phyloP scores from a whole-genome alignment of 305 asterid species.

The Fraxinus greggii region DNA sequence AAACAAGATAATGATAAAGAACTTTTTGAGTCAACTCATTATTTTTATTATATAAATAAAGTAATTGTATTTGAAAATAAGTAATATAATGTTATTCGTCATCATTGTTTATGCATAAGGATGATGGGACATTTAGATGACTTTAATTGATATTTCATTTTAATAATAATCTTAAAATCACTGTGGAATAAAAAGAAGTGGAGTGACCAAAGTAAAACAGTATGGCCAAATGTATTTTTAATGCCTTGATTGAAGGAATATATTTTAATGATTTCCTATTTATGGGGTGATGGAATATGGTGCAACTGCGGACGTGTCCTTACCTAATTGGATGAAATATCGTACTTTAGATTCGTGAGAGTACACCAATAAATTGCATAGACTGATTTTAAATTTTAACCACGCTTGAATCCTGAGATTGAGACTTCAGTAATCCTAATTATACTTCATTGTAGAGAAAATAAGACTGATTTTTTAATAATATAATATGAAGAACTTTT shows the following conservation, averaged over 20 bases:
- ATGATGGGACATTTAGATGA: background rate
- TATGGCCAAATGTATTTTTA: background rate
- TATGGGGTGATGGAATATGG: background rate
- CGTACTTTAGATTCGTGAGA: background rate
- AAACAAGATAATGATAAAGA: background rate
- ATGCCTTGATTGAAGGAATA: constrained; percentile 12
- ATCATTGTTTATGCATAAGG: too few species aligned
- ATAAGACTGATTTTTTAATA: too few species aligned
- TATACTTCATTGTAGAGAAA: too few species aligned
- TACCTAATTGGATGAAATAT: background rate
- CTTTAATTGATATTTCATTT: background rate
- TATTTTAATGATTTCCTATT: constrained; percentile 7
- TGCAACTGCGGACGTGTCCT: constrained; percentile 34
- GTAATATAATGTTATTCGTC: background rate
- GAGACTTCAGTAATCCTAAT: too few species aligned
- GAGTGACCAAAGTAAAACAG: too few species aligned
- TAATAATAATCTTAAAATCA: background rate
- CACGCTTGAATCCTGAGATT: too few species aligned
- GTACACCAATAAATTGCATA: background rate
- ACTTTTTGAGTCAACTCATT: background rate
- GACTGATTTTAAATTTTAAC: too few species aligned
- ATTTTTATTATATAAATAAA: too few species aligned
- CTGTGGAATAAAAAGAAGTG: background rate
- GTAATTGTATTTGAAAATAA: too few species aligned
- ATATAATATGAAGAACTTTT: too few species aligned